These are phyloP conservation scores for Poterioochromonas sp. DNA, from an alignment of 352 stramenopile genomes.

Conservation along the genomic window DNA sequence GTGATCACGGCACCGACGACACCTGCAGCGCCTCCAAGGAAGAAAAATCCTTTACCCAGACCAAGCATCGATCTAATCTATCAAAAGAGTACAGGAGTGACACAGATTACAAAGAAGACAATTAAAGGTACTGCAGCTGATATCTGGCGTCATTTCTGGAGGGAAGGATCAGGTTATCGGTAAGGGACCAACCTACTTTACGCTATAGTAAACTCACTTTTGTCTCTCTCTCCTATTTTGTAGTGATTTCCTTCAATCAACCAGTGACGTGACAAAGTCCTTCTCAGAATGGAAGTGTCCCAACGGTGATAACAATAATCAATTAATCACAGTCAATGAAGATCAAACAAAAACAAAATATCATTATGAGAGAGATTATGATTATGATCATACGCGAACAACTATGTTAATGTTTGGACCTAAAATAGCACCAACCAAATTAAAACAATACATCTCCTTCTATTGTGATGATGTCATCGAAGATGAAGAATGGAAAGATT, in stretches of 20 bases:
- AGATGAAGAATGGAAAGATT: neutral
- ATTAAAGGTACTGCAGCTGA: too few species aligned
- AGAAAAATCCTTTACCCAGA: too few species aligned
- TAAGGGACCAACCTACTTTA: too few species aligned
- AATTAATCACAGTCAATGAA: neutral
- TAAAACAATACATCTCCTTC: slow-evolving; percentile 16
- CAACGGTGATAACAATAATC: too few species aligned
- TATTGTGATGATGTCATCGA: neutral
- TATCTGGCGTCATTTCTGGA: too few species aligned
- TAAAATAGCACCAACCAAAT: slow-evolving; percentile 11
- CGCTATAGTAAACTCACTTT: too few species aligned
- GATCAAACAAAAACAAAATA: neutral
- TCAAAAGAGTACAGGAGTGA: too few species aligned
- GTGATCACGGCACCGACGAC: too few species aligned
- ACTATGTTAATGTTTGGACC: slow-evolving; percentile 33
- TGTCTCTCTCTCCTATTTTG: neutral
- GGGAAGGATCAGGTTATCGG: too few species aligned
- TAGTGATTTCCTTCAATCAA: neutral
- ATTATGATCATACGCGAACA: neutral
- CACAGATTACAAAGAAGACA: too few species aligned
- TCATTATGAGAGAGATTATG: neutral
- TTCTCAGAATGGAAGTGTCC: neutral
- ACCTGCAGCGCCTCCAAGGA: too few species aligned
- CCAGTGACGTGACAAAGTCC: neutral
- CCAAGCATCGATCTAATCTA: too few species aligned